phyloP scores from a whole-genome alignment of 225 moss, liverwort and hornwort genomes.

The Antitrichia curtipendula region DNA sequence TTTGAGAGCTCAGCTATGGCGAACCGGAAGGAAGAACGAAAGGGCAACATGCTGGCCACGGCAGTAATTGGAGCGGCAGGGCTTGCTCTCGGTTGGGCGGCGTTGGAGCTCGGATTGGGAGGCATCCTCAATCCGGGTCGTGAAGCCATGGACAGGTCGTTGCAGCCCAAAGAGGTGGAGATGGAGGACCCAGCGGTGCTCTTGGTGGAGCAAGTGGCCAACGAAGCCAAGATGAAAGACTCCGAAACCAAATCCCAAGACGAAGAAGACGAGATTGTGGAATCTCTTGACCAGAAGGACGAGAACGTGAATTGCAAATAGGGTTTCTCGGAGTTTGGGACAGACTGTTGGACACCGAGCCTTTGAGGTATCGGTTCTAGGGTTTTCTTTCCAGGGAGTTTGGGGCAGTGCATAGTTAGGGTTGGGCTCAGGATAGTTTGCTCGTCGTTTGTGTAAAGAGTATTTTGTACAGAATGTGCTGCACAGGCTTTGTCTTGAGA shows the following conservation, averaged over 20 bases:
- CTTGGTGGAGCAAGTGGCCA: constrained; percentile 9
- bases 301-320: not conserved
- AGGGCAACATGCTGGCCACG: not conserved
- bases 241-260: not conserved
- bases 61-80: constrained; percentile 15
- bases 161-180: not conserved
- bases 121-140: constrained; percentile 16
- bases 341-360: not conserved
- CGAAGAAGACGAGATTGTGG: constrained; percentile 3
- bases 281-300: not conserved
- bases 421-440: not conserved
- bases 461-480: not conserved
- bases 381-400: not conserved
- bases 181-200: constrained; percentile 7
- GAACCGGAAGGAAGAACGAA: not conserved
- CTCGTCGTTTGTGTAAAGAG: not conserved
- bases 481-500: not conserved
- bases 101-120: constrained; percentile 23
- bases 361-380: not conserved
- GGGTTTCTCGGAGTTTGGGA: not conserved
- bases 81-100: constrained; percentile 26
- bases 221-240: constrained; percentile 3
- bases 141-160: not conserved
- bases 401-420: not conserved
- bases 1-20: not conserved